phyloP scores from a whole-genome alignment of 352 stramenopile species.

The Thraustochytrium sp. region DNA sequence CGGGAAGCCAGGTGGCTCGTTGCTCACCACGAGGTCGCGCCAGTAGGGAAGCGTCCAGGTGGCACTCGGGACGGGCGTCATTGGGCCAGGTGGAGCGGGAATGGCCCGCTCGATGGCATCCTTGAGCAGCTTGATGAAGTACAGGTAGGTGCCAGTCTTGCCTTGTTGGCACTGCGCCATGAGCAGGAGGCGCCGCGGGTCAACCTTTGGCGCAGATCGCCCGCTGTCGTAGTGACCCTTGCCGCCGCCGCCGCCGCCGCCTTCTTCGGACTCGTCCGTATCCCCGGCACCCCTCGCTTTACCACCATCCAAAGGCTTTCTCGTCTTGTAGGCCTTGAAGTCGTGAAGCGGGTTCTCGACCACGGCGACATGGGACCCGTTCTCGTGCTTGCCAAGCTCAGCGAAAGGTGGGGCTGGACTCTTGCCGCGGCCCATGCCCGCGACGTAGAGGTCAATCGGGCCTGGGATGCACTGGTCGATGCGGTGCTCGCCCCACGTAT shows the following conservation, averaged over 20 bases:
- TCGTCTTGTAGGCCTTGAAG: too few species aligned
- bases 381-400: not conserved
- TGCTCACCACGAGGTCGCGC: not conserved
- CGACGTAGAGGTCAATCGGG: not conserved
- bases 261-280: not conserved
- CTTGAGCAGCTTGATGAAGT: not conserved
- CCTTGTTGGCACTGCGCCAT: not conserved
- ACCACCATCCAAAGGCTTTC: not conserved
- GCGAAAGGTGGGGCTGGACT: not conserved
- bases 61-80: not conserved
- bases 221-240: not conserved
- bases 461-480: conserved; percentile 24
- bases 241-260: not conserved
- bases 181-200: not conserved
- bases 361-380: not conserved
- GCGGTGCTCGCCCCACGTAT: not conserved
- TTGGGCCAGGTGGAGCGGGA: not conserved
- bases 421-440: not conserved
- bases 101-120: not conserved
- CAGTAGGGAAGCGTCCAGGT: not conserved
- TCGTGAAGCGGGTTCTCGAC: too few species aligned
- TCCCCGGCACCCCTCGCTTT: not conserved
- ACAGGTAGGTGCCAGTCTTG: not conserved
- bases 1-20: not conserved
- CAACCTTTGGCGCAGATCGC: not conserved